Evolutionary conservation across 192 early-diverging fungal species (phyloP), one percentile per base, ranked within the genome.

Genomic region (Coemansia sp.): DNA sequence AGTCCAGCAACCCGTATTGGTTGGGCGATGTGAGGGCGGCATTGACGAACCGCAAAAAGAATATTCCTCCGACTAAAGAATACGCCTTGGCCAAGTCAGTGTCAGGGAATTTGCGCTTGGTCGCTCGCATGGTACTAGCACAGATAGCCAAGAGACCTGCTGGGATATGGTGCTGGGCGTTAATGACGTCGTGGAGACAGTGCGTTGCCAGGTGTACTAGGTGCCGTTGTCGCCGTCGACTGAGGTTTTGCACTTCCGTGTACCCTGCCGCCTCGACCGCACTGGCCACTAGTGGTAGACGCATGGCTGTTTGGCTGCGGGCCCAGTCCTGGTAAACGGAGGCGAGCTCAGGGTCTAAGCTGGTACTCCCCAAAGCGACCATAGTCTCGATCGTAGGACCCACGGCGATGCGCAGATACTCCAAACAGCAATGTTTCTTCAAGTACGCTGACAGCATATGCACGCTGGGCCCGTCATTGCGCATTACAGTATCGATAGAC

Each of bases 191-290:
- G 62, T 67, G 63, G 24, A 82, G 47, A 24, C 74, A 82, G 62
- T 82, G 79, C 22, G 79, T 67, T 18, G 79, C 72, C 6, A 82
- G 60, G 43, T 82, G 72, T 18, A 67, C 49, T 49, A 82, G 65
- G 34, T 82, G 71, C 29, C 75, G 64, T 22, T 76, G 71, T 60
- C 79, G 74, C 68, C 79, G 74, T 7, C 79, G 74, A 65, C 79
- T 82, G 36, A 82, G 75, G 62, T 82, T 82, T 59, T 82, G 79
- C 55, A 82, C 79, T 61, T 82, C 79, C 3, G 79, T 82, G 62
- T 82, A 82, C 52, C 74, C 66, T 3, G 79, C 79, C 8, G 79
- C 79, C 20, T 82, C 79, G 3, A 77, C 74, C 1, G 68, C 67
- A 43, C 79, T 71, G 15, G 74, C 79, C 0, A 82, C 74, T 0